phyloP scores from a whole-genome alignment of 192 early-diverging fungal species.

The Funneliformis mosseae region DNA sequence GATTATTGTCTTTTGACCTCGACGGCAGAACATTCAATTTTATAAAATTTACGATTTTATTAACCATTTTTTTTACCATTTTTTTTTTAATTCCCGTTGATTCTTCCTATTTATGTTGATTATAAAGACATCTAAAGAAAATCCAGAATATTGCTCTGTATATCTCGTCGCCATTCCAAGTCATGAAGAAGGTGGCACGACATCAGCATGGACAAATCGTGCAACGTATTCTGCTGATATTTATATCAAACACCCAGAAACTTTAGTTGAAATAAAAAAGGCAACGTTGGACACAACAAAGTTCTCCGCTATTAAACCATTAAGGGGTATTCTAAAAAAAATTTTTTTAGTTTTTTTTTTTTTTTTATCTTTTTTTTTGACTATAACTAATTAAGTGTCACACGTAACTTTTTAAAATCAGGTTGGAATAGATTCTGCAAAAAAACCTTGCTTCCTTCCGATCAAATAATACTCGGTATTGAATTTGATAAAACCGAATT shows the following conservation, averaged over 20 bases:
- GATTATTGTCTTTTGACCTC: background rate
- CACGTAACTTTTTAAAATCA: background rate
- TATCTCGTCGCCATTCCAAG: conserved; percentile 26
- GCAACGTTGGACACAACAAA: conserved; percentile 2
- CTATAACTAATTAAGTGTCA: background rate
- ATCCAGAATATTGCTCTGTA: conserved; percentile 22
- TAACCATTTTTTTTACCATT: background rate
- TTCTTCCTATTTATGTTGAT: background rate
- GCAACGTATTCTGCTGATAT: background rate
- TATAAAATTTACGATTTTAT: background rate
- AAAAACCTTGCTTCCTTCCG: conserved; percentile 7
- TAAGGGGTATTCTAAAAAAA: conserved; percentile 3
- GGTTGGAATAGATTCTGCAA: conserved; percentile 11
- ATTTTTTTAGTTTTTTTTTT: background rate
- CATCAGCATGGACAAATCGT: conserved; percentile 12
- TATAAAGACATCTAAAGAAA: conserved; percentile 3
- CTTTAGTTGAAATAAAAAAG: background rate
- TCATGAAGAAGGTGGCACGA: conserved; percentile 21
- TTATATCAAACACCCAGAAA: conserved; percentile 18
- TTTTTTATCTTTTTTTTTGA: background rate
- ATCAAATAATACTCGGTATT: conserved; percentile 24
- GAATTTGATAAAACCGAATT: conserved; percentile 22
- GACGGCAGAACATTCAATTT: background rate
- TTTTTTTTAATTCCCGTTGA: background rate
- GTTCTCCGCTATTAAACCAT: conserved; percentile 7